phyloP scores from a whole-genome alignment of 108 stramenopile species.

The Cylindrotheca closterium region DNA sequence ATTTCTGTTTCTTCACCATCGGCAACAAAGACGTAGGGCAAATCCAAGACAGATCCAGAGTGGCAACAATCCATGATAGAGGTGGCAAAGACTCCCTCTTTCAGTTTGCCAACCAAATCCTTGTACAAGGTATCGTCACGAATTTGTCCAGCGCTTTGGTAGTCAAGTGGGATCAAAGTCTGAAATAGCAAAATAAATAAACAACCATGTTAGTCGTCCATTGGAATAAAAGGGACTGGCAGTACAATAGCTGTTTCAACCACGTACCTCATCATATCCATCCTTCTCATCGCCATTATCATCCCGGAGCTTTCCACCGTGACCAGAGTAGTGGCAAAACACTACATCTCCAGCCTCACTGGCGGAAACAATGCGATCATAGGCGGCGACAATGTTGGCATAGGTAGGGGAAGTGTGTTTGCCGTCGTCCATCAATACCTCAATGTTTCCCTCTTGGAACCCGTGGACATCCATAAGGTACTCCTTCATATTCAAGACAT shows the following conservation, averaged over 20 bases:
- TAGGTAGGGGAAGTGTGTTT: conserved; percentile 52
- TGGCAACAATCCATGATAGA: conserved; percentile 81
- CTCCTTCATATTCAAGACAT: conserved; percentile 89
- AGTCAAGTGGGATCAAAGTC: conserved; percentile 83
- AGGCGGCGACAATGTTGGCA: conserved; percentile 76
- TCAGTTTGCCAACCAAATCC: conserved; percentile 58
- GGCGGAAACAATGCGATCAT: conserved; percentile 47
- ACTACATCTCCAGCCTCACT: conserved; percentile 63
- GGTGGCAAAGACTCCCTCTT: conserved; percentile 72
- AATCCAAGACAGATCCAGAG: conserved; percentile 84
- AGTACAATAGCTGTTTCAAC: no score
- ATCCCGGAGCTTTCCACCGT: conserved; percentile 76
- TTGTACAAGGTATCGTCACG: conserved; percentile 76
- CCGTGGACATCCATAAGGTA: conserved; percentile 80
- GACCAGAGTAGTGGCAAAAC: conserved; percentile 69
- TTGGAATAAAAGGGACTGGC: conserved; percentile 68
- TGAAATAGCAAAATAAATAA: not conserved
- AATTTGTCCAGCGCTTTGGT: conserved; percentile 62
- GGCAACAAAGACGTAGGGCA: conserved; percentile 66
- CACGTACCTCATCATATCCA: conserved; percentile 86
- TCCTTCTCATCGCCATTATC: conserved; percentile 56
- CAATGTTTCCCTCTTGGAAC: conserved; percentile 71
- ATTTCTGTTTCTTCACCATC: conserved; percentile 62
- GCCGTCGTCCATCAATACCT: conserved; percentile 84
- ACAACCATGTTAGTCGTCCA: conserved; percentile 41